Percentiles rank a stretch among this genome's conserved stretches.
These are phyloP conservation scores for Apiospora marii DNA, from an alignment of 2,329 filamentous ascomycete species.

Conservation along the genomic window DNA sequence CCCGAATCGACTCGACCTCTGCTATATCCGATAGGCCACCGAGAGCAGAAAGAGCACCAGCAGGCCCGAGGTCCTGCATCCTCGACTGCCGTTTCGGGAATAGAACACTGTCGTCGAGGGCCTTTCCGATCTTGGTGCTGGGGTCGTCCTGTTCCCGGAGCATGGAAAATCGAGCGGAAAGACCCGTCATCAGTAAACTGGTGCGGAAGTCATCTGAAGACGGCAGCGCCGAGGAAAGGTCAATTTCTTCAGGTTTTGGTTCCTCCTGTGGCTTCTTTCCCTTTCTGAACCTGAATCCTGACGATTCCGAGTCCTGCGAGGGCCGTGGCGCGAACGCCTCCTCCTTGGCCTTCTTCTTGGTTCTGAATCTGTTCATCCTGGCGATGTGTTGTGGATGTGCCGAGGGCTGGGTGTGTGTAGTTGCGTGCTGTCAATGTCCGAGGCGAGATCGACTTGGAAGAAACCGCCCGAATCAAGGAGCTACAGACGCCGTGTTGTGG, in stretches of 20 bases:
- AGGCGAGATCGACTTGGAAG: not conserved
- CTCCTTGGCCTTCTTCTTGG: constrained; percentile 74
- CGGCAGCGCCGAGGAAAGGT: constrained; percentile 78
- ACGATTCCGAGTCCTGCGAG: constrained; percentile 63
- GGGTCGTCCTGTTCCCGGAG: constrained; percentile 93
- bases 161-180: constrained; percentile 97
- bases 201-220: constrained; percentile 91
- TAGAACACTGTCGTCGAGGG: constrained; percentile 92
- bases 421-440: not conserved
- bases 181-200: constrained; percentile 92
- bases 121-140: constrained; percentile 87
- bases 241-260: constrained; percentile 73
- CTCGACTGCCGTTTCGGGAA: constrained; percentile 83
- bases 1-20: constrained; percentile 83
- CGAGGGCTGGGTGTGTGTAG: not conserved
- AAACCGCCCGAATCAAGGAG: not conserved
- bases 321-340: constrained; percentile 53
- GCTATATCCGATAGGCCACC: constrained; percentile 81
- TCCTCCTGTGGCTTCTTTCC: constrained; percentile 62
- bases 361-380: constrained; percentile 80
- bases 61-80: constrained; percentile 52
- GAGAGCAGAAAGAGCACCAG: constrained; percentile 66
- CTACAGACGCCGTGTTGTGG: not conserved
- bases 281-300: constrained; percentile 63
- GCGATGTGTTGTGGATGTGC: constrained; percentile 27